A percentile compares a stretch with the other conserved stretches of the same genome.
Conservation (phyloP, 164 flowering plant species). For the Nymphaea thermarum region DNA sequence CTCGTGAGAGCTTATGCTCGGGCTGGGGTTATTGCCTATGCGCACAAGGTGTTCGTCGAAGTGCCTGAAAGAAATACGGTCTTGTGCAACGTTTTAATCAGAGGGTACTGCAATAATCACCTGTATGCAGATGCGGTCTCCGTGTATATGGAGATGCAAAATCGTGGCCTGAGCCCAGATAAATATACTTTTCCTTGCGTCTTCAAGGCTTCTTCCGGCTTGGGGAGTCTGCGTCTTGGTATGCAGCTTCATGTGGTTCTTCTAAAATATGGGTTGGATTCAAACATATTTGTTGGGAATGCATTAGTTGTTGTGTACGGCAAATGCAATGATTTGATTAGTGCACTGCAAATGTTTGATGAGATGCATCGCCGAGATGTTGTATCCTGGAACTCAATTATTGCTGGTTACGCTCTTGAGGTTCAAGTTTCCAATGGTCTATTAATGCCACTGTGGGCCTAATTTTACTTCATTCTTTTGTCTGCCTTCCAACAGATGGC, state of each 20-base stretch:
- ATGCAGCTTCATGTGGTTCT: no score
- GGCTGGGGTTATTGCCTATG: conserved; percentile 6
- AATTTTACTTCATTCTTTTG: no score
- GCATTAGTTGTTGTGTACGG: no score
- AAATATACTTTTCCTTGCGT: conserved; percentile 4
- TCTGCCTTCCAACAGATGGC: no score
- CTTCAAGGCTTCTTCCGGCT: conserved; percentile 7
- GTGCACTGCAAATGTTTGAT: neutral
- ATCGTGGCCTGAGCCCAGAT: conserved; percentile 7
- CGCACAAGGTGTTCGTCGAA: conserved; percentile 6
- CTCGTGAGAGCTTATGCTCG: conserved; percentile 1
- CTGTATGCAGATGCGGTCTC: conserved; percentile 2
- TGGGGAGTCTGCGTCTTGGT: conserved; percentile 2
- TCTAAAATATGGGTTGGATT: no score
- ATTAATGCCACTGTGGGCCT: no score
- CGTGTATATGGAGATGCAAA: conserved; percentile 5
- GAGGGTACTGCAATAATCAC: conserved; percentile 9
- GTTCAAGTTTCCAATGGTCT: no score
- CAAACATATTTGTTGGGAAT: no score
- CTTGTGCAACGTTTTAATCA: conserved; percentile 8
- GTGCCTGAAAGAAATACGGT: conserved; percentile 3
- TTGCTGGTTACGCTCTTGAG: conserved; percentile 7
- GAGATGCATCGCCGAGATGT: conserved; percentile 6
- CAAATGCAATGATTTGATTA: no score
- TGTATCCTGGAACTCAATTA: neutral